phyloP scores from a whole-genome alignment of 495 filamentous ascomycete species.

The Neurospora intermedia region DNA sequence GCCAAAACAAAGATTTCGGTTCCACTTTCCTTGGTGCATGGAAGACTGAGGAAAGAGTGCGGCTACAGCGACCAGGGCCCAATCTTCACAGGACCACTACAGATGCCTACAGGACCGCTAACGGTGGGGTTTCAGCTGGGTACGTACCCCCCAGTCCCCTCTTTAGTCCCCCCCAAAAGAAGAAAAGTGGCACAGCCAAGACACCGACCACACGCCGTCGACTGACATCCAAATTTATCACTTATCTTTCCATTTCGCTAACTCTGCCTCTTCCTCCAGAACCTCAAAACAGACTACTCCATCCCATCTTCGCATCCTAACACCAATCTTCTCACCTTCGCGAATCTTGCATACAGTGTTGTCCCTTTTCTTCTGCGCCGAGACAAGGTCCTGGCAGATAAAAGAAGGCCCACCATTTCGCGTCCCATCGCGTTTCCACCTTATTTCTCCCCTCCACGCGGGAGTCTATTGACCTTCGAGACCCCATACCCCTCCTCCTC shows the following conservation, averaged over 20 bases:
- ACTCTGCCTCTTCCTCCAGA: not conserved
- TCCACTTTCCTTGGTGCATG: not conserved
- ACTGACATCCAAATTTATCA: not conserved
- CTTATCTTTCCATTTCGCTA: not conserved
- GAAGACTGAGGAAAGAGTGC: not conserved
- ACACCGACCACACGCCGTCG: not conserved
- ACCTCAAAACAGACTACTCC: not conserved
- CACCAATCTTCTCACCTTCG: not conserved
- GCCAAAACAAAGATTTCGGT: not conserved
- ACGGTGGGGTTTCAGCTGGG: not conserved
- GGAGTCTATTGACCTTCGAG: not conserved
- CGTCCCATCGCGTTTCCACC: not conserved
- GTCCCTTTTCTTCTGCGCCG: not conserved
- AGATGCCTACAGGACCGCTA: not conserved
- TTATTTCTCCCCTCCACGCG: not conserved
- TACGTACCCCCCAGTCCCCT: not conserved
- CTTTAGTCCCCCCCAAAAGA: not conserved
- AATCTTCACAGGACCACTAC: not conserved
- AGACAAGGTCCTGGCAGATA: not conserved
- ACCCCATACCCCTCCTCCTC: not conserved
- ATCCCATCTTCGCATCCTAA: not conserved
- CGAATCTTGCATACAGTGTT: not conserved
- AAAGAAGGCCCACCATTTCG: not conserved
- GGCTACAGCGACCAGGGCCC: not conserved
- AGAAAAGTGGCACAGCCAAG: not conserved